These are phyloP conservation scores for Coemansia sp. DNA, from an alignment of 371 early-diverging fungal genomes.

Conservation along the genomic window DNA sequence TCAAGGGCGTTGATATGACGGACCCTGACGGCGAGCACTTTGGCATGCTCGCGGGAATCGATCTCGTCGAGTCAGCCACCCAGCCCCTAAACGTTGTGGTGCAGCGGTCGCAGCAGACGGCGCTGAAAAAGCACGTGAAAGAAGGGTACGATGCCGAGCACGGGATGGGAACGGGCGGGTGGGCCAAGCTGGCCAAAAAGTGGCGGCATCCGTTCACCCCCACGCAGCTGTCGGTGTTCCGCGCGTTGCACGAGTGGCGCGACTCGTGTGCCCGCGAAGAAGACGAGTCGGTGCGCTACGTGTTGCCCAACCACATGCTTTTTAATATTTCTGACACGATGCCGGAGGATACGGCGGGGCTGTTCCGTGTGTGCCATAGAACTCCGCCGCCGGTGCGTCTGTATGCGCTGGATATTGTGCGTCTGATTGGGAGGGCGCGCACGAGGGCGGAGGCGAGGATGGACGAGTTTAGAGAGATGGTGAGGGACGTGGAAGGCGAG, in stretches of 20 bases:
- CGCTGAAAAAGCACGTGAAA: conserved; percentile 71
- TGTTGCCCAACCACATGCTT: conserved; percentile 89
- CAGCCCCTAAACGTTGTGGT: conserved; percentile 65
- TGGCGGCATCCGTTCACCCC: conserved; percentile 62
- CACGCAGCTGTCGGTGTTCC: conserved; percentile 74
- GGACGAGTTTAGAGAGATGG: conserved; percentile 15
- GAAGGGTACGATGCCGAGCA: conserved; percentile 72
- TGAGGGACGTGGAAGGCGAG: background rate
- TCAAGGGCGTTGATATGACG: conserved; percentile 24
- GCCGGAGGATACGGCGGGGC: conserved; percentile 70
- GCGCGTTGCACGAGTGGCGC: conserved; percentile 88
- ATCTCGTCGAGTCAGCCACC: conserved; percentile 51
- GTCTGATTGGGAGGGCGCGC: conserved; percentile 58
- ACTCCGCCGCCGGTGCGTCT: conserved; percentile 82
- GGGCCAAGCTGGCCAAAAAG: conserved; percentile 67
- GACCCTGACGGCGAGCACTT: conserved; percentile 14
- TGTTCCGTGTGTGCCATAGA: conserved; percentile 79
- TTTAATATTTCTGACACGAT: conserved; percentile 69
- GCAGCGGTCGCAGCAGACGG: conserved; percentile 66
- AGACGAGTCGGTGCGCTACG: conserved; percentile 86
- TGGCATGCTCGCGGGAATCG: conserved; percentile 25
- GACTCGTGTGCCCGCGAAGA: conserved; percentile 86
- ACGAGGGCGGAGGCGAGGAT: conserved; percentile 12
- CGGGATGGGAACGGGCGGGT: conserved; percentile 64
- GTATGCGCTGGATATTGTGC: conserved; percentile 75